Base-by-base conservation (phyloP, 108 stramenopile genomes). In the Mediolabrus comicus region DNA sequence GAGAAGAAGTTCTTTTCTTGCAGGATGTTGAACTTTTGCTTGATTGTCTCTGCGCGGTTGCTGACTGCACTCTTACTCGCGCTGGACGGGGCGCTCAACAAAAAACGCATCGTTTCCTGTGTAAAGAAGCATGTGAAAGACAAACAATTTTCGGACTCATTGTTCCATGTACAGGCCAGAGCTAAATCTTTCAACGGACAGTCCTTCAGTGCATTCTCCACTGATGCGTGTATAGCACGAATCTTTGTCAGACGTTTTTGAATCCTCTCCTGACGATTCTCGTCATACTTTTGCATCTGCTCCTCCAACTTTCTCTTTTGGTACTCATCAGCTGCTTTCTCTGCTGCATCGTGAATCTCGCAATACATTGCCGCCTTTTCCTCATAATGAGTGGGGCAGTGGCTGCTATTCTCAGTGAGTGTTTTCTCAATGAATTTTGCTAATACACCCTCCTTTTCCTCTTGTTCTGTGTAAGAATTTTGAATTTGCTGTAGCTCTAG, bases 401-500 rank as follows among this genome's bases (percentile, higher is more conserved):
- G 26, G 8, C 36, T 56, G 49, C 62, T 57, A 24, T 31, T 32
- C 10, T 69, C 61, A 8, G 31, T 43, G 16, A 41, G 61, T 28
- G 53, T 72, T 12, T 59, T 31, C 1, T 56, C 38, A 4, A 74
- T 60, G 31, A 74, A 36, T 3, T 25, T 32, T 10, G 58, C 67
- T 39, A 79, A 29, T 2, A 67, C 65, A 30, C 29, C 12, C 26
- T 55, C 68, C 29, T 72, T 59, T 11, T 79, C 72, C 12, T 68
- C 72, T 11, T 10, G 43, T 3, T 26, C 59, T 17, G 41, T n/a
- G 59, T 74, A 74, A 3, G 72, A 57, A 4, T 59, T 67, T 55
- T 74, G 72, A 33, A 79, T 79, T 41, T 79, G 78, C 61, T 74
- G 72, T 27, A 79, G 53, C 28, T 79, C 52, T 14, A 74, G 54